Percentiles rank a stretch among this genome's conserved stretches.
phyloP scores from a whole-genome alignment of 169 alveolate species.

The Plasmodium inui region DNA sequence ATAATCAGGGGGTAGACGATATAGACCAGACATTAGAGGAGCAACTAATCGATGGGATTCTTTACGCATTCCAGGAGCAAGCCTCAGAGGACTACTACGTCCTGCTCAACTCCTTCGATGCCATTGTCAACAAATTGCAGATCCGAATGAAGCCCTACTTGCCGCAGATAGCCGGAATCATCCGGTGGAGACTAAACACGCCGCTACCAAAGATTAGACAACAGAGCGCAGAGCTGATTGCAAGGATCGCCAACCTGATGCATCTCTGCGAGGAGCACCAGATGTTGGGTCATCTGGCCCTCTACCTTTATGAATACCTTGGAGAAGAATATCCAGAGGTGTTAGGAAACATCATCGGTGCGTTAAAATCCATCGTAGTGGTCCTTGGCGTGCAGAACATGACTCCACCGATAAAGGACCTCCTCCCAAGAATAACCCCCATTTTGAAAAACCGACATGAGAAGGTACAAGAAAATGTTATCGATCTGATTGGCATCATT shows the following conservation, averaged over 20 bases:
- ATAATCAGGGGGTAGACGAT: conserved; percentile 94
- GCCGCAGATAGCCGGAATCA: conserved; percentile 98
- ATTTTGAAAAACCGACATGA: conserved; percentile 99
- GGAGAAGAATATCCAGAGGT: conserved; percentile 99
- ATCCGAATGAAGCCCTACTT: conserved; percentile 97
- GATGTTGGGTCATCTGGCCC: conserved; percentile 97
- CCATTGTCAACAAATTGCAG: conserved; percentile 96
- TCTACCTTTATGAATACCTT: conserved; percentile 96
- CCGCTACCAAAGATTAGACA: conserved; percentile 98
- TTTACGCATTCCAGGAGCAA: conserved; percentile 98
- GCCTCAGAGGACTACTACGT: conserved; percentile 95
- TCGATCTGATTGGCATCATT: conserved; percentile 97
- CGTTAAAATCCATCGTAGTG: conserved; percentile 98
- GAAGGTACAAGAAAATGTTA: conserved; percentile 98
- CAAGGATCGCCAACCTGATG: conserved; percentile 97
- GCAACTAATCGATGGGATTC: conserved; percentile 97
- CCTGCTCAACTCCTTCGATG: conserved; percentile 97
- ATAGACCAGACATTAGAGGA: conserved; percentile 97
- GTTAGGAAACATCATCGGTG: conserved; percentile 97
- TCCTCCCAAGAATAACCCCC: conserved; percentile 99
- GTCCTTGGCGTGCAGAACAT: conserved; percentile 98
- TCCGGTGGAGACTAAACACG: conserved; percentile 96
- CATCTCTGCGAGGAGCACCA: conserved; percentile 98
- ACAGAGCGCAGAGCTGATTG: conserved; percentile 99
- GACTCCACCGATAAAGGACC: conserved; percentile 99